These are phyloP conservation scores for Jackrogersella minutella DNA, from an alignment of 495 filamentous ascomycete species.

Conservation along the genomic window DNA sequence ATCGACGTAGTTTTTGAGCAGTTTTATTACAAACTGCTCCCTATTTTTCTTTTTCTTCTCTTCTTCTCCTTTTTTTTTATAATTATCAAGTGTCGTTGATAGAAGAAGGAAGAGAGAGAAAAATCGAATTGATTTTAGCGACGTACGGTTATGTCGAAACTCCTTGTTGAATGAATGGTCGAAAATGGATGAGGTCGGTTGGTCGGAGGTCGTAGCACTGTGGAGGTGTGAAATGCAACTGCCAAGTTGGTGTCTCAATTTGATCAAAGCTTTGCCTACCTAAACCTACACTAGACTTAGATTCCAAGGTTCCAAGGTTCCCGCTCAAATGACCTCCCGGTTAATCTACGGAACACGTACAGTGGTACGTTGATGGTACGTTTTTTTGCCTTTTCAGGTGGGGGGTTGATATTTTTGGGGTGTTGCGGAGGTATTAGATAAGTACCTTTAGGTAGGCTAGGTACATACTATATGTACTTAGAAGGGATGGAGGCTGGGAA, in stretches of 20 bases:
- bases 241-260: conserved; percentile 26
- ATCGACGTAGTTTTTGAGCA: conserved; percentile 13
- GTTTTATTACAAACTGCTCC: neutral
- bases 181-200: conserved; percentile 31
- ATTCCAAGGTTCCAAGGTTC: neutral
- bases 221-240: conserved; percentile 26
- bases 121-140: conserved; percentile 11
- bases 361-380: too few species aligned
- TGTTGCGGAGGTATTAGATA: neutral
- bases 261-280: conserved; percentile 25
- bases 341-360: conserved; percentile 32
- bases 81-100: neutral
- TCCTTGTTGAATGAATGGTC: conserved; percentile 35
- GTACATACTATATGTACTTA: too few species aligned
- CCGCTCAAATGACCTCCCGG: conserved; percentile 14
- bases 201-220: conserved; percentile 27
- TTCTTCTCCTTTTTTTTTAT: neutral
- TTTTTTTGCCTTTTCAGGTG: neutral
- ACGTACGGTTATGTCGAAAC: conserved; percentile 9
- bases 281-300: neutral
- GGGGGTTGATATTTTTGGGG: conserved; percentile 32
- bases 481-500: conserved; percentile 2
- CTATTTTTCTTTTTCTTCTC: neutral
- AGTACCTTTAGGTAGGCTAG: too few species aligned
- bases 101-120: neutral